Evolutionary conservation across 352 stramenopile species (phyloP).

Genomic region (Blastocystis sp.): DNA sequence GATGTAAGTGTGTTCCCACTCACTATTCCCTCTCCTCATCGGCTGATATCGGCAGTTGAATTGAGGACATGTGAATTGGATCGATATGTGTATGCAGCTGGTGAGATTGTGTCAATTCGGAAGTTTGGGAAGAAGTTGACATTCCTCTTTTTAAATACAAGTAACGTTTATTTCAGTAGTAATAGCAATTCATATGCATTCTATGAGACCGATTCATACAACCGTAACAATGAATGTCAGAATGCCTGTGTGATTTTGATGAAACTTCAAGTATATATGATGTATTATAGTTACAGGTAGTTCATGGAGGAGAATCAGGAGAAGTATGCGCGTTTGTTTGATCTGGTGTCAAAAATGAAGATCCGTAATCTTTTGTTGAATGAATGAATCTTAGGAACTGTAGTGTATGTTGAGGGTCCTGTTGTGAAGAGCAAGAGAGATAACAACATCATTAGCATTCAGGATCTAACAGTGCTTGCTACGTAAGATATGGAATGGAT

Average conservation of each 20-base stretch:
- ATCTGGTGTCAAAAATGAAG: background rate
- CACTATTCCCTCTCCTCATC: background rate
- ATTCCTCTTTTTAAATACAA: slow-evolving; percentile 21
- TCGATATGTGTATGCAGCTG: background rate
- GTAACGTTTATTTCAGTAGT: background rate
- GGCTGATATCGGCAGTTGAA: background rate
- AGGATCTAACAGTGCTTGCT: background rate
- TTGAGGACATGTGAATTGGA: background rate
- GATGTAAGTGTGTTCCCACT: background rate
- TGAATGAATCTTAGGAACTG: background rate
- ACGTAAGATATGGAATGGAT: background rate
- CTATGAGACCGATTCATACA: background rate
- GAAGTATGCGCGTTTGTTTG: background rate
- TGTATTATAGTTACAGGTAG: background rate
- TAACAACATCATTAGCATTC: background rate
- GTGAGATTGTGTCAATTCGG: background rate
- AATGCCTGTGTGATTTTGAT: background rate
- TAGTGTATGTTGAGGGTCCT: background rate
- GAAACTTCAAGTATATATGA: background rate
- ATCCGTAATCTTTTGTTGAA: background rate
- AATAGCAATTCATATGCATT: background rate
- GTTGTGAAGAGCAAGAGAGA: background rate
- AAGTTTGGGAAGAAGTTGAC: slow-evolving; percentile 32
- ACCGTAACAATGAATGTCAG: background rate
- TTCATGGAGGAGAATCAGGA: background rate